phyloP scores from a whole-genome alignment of 257 asterid species.

The Rehmannia glutinosa region DNA sequence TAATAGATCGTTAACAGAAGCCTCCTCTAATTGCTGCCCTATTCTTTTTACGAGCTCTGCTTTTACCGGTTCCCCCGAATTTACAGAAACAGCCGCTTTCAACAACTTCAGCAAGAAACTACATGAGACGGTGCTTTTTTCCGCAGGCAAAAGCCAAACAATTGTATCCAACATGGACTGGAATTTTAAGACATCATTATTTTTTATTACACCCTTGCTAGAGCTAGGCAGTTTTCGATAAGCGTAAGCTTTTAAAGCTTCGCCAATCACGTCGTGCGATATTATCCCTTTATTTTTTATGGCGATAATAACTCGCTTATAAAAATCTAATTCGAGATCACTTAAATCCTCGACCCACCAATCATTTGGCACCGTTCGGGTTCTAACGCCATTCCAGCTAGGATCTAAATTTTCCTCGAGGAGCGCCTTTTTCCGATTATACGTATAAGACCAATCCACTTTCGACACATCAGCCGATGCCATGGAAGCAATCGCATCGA shows the following conservation, averaged over 20 bases:
- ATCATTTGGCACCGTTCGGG: conserved; percentile 53
- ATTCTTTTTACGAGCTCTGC: conserved; percentile 47
- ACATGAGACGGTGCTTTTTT: conserved; percentile 47
- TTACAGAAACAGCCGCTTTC: conserved; percentile 38
- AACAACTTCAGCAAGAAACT: conserved; percentile 65
- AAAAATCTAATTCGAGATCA: conserved; percentile 56
- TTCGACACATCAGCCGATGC: conserved; percentile 50
- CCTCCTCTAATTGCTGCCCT: conserved; percentile 70
- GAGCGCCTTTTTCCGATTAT: conserved; percentile 43
- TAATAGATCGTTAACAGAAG: conserved; percentile 57
- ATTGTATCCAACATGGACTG: conserved; percentile 38
- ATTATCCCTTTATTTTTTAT: conserved; percentile 40
- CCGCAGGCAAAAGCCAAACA: conserved; percentile 50
- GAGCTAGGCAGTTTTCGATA: conserved; percentile 47
- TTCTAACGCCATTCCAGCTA: conserved; percentile 41
- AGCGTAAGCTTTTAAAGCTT: conserved; percentile 62
- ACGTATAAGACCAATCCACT: conserved; percentile 72
- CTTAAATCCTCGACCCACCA: conserved; percentile 82
- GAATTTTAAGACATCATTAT: conserved; percentile 36
- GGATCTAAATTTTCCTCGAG: conserved; percentile 43
- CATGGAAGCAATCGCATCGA: conserved; percentile 61
- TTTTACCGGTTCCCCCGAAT: conserved; percentile 39
- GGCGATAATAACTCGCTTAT: conserved; percentile 37
- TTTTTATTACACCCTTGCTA: conserved; percentile 34
- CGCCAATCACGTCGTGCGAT: conserved; percentile 56